phyloP scores from a whole-genome alignment of 805 yeast genomes.

The Teunomyces pallodes region DNA sequence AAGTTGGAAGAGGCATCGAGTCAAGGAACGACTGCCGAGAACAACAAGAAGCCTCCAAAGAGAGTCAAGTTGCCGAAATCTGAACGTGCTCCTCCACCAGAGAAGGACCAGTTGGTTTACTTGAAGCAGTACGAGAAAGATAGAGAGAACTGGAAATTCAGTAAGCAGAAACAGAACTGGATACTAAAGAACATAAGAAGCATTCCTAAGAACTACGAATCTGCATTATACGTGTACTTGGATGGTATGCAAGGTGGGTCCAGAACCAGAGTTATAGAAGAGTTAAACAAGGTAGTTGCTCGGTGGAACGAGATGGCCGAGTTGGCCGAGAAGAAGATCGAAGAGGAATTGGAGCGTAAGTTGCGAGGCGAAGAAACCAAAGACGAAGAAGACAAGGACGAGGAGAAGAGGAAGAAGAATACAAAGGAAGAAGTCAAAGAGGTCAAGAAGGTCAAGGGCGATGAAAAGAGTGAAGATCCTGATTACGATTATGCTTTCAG shows the following conservation, averaged over 20 bases:
- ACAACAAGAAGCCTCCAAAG: constrained; percentile 63
- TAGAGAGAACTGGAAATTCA: constrained; percentile 70
- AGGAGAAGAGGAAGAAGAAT: constrained; percentile 14
- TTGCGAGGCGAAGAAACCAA: constrained; percentile 16
- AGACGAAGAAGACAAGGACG: constrained; percentile 14
- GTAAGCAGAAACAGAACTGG: constrained; percentile 88
- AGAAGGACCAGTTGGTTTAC: constrained; percentile 70
- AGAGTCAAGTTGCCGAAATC: constrained; percentile 65
- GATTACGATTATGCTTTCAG: constrained; percentile 41
- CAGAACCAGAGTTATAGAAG: constrained; percentile 51
- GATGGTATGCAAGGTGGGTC: constrained; percentile 71
- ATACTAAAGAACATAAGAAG: constrained; percentile 57
- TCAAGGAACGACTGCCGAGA: constrained; percentile 9
- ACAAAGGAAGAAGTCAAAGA: background rate
- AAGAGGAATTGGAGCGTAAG: constrained; percentile 32
- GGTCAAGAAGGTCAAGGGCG: constrained; percentile 2
- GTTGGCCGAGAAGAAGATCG: constrained; percentile 40
- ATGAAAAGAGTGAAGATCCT: constrained; percentile 15
- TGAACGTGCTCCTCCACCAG: constrained; percentile 71
- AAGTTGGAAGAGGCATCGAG: constrained; percentile 16
- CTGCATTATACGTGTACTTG: constrained; percentile 49
- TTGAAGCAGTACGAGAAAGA: constrained; percentile 58
- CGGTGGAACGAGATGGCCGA: constrained; percentile 56
- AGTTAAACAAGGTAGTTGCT: constrained; percentile 44
- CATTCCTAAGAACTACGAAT: constrained; percentile 54